A percentile compares a stretch with the other conserved stretches of the same genome.
These are phyloP conservation scores for Hsuehochloa calcarea DNA, from an alignment of 176 grass and related monocot species.

Conservation along the genomic window DNA sequence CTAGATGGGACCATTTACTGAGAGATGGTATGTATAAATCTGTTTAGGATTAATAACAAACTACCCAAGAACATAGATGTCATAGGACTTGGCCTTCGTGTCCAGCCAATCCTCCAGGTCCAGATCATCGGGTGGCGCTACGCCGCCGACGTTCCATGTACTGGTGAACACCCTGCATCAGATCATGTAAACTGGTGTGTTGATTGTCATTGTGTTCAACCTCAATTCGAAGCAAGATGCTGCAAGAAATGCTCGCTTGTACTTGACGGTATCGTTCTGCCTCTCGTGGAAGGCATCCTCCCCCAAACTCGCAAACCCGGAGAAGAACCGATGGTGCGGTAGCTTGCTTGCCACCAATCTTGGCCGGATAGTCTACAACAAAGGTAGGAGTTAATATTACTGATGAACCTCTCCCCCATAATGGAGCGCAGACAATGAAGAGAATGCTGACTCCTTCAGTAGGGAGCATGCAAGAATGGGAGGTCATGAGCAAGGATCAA, in stretches of 20 bases:
- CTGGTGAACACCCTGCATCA: constrained; percentile 63
- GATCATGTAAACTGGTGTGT: background rate
- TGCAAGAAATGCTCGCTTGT: constrained; percentile 46
- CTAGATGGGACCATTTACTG: background rate
- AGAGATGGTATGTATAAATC: background rate
- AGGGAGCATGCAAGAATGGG: constrained; percentile 3
- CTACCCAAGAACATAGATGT: constrained; percentile 94
- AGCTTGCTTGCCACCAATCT: constrained; percentile 44
- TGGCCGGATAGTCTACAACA: constrained; percentile 53
- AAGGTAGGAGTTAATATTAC: background rate
- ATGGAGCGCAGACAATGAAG: background rate
- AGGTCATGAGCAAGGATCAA: too few relatives aligned
- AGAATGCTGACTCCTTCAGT: background rate
- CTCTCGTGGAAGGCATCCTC: constrained; percentile 17
- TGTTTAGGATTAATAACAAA: background rate
- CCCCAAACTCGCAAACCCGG: constrained; percentile 30
- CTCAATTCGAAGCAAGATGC: background rate
- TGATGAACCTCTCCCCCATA: constrained; percentile 24
- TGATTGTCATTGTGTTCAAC: background rate
- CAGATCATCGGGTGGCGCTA: constrained; percentile 49
- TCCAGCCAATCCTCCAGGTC: constrained; percentile 81
- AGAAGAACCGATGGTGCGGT: constrained; percentile 27
- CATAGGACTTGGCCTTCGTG: constrained; percentile 44
- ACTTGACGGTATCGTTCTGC: constrained; percentile 41
- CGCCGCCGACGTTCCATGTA: constrained; percentile 84